Evolutionary conservation across 1,139 yeast species (phyloP).

Genomic region (Protomyces inundatus): DNA sequence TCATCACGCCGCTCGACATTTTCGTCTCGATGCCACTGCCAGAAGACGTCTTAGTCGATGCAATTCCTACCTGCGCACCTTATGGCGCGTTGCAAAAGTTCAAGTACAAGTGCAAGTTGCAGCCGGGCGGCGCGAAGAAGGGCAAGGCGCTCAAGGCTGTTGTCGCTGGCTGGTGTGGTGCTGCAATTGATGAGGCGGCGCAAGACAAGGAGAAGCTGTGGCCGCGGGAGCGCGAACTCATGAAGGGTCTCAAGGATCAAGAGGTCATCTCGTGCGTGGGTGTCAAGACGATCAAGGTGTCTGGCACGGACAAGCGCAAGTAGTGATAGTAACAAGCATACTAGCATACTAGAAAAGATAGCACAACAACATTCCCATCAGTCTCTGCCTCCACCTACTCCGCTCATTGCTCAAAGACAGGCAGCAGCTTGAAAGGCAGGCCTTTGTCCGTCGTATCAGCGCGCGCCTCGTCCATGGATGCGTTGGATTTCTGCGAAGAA

Average conservation of each 20-base stretch:
- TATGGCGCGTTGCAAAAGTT: slow-evolving; percentile 72
- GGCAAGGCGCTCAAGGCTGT: slow-evolving; percentile 64
- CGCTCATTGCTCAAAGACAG: not conserved
- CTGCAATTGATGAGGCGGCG: slow-evolving; percentile 51
- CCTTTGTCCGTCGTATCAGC: not conserved
- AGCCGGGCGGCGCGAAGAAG: slow-evolving; percentile 82
- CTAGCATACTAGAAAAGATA: no score
- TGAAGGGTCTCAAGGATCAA: slow-evolving; percentile 54
- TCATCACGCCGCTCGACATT: slow-evolving; percentile 35
- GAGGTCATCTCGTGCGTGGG: slow-evolving; percentile 52
- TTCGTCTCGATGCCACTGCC: slow-evolving; percentile 41
- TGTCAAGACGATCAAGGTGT: slow-evolving; percentile 42
- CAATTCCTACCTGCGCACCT: slow-evolving; percentile 88
- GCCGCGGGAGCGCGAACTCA: slow-evolving; percentile 60
- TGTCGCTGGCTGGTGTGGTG: slow-evolving; percentile 52
- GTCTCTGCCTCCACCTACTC: no score
- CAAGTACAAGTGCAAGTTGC: slow-evolving; percentile 78
- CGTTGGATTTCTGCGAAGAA: not conserved
- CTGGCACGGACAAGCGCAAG: slow-evolving; percentile 5
- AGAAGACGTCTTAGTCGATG: slow-evolving; percentile 49
- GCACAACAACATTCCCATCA: no score
- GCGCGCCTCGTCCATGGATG: not conserved
- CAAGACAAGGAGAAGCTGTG: slow-evolving; percentile 59
- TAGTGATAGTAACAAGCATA: no score
- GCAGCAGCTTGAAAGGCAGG: not conserved